Evolutionary conservation across 2,329 filamentous ascomycete genomes (phyloP).

Genomic region (Colletotrichum navitas): DNA sequence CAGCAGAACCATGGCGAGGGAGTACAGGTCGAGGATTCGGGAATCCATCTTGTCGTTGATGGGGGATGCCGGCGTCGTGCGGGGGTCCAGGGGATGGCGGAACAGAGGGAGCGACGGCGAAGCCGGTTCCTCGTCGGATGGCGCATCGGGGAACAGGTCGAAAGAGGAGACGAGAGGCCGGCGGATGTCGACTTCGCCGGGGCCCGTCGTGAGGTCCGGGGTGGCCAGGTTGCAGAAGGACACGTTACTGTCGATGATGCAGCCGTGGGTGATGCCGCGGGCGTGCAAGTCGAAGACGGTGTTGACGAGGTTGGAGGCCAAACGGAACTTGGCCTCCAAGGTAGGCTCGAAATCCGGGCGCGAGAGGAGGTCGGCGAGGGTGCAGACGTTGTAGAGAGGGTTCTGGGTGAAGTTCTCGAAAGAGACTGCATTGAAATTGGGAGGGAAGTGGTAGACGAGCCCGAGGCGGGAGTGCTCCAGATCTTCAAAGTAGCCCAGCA

Average conservation of each 20-base stretch:
- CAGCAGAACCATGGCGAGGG: conserved; percentile 78
- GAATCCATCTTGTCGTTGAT: conserved; percentile 64
- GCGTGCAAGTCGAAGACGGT: conserved; percentile 81
- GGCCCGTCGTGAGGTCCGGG: conserved; percentile 54
- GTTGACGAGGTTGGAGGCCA: conserved; percentile 79
- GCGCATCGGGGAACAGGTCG: conserved; percentile 74
- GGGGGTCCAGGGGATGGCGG: conserved; percentile 75
- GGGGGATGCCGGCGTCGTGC: conserved; percentile 62
- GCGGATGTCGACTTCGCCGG: conserved; percentile 71
- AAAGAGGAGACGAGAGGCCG: conserved; percentile 80
- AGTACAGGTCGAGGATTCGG: conserved; percentile 76
- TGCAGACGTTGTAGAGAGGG: conserved; percentile 64
- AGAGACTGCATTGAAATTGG: conserved; percentile 70
- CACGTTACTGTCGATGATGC: conserved; percentile 75
- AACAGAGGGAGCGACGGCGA: conserved; percentile 60
- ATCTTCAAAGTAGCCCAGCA: conserved; percentile 82
- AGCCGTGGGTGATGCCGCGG: conserved; percentile 77
- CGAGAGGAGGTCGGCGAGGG: conserved; percentile 66
- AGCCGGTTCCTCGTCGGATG: conserved; percentile 50
- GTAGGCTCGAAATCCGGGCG: conserved; percentile 70
- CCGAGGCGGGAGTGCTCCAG: conserved; percentile 77
- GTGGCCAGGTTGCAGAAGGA: conserved; percentile 70
- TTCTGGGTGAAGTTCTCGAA: conserved; percentile 65
- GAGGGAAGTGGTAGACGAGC: conserved; percentile 80
- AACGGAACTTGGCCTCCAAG: conserved; percentile 80